Percentiles rank a stretch among this genome's conserved stretches.
phyloP scores from a whole-genome alignment of 148 eudicot genomes.

The Nepenthes gracilis region DNA sequence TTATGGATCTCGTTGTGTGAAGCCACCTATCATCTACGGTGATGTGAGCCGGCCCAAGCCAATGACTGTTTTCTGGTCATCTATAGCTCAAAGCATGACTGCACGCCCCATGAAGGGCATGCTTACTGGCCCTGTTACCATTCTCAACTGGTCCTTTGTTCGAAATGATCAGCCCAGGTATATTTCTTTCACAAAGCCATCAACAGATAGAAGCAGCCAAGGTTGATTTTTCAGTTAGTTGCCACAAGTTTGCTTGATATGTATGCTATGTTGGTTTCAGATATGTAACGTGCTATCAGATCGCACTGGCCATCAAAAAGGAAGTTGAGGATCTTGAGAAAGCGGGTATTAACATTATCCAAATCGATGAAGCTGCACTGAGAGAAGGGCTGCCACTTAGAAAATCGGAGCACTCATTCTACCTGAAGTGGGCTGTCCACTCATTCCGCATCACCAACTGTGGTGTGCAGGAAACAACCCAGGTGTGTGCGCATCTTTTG shows the following conservation, averaged over 20 bases:
- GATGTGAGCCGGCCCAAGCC: constrained; percentile 79
- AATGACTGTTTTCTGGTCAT: constrained; percentile 81
- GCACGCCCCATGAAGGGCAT: constrained; percentile 76
- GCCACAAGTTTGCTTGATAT: no score
- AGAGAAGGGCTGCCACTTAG: constrained; percentile 94
- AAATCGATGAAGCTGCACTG: constrained; percentile 94
- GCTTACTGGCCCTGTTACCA: constrained; percentile 84
- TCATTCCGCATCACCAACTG: constrained; percentile 93
- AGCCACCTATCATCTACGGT: constrained; percentile 83
- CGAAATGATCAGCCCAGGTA: constrained; percentile 97
- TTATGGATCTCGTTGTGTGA: constrained; percentile 83
- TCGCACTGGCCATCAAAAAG: constrained; percentile 93
- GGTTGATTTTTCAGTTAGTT: neutral
- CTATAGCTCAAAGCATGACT: constrained; percentile 66
- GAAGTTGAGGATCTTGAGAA: constrained; percentile 98
- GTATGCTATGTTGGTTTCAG: constrained; percentile 17
- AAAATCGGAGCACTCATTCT: constrained; percentile 84
- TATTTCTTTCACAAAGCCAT: neutral
- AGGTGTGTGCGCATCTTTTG: constrained; percentile 24
- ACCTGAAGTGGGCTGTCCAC: constrained; percentile 97
- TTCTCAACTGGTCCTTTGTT: constrained; percentile 69
- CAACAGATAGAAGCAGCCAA: neutral
- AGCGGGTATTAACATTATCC: constrained; percentile 83
- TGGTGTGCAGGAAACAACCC: constrained; percentile 80
- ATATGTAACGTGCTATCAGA: constrained; percentile 92